Evolutionary conservation across 2,329 filamentous ascomycete species (phyloP).

Genomic region (Parasarocladium wereldwijsianum): DNA sequence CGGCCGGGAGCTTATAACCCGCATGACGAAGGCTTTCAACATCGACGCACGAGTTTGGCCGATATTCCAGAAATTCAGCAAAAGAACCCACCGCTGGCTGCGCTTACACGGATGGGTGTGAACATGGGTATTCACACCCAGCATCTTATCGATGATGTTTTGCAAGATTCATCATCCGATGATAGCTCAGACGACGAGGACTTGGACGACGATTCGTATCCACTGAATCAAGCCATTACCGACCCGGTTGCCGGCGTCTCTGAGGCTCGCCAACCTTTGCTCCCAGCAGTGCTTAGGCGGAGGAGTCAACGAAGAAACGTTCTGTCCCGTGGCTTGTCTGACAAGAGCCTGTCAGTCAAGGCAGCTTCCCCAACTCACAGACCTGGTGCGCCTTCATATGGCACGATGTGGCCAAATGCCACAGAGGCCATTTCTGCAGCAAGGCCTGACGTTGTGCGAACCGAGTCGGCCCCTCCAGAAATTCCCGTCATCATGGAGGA

Average conservation of each 20-base stretch:
- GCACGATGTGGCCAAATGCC: not conserved
- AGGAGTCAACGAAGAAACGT: not conserved
- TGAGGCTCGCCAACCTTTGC: constrained; percentile 13
- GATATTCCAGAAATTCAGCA: constrained; percentile 48
- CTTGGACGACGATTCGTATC: constrained; percentile 9
- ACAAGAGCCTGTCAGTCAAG: constrained; percentile 2
- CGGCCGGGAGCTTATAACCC: constrained; percentile 28
- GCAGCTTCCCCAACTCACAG: not conserved
- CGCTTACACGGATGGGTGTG: constrained; percentile 41
- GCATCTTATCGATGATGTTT: constrained; percentile 47
- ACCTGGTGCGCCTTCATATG: constrained; percentile 1
- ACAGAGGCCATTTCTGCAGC: not conserved
- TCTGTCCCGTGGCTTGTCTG: not conserved
- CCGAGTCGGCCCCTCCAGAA: not conserved
- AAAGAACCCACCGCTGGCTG: constrained; percentile 40
- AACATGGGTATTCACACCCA: constrained; percentile 66
- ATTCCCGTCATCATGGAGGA: constrained; percentile 1
- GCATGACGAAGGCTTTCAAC: constrained; percentile 16
- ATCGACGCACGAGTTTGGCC: constrained; percentile 33
- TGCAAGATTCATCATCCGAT: constrained; percentile 25
- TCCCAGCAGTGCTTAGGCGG: constrained; percentile 1
- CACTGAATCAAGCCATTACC: not conserved
- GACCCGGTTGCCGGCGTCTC: not conserved
- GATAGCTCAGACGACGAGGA: constrained; percentile 17
- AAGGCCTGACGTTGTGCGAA: not conserved